Conservation (phyloP, 2,329 filamentous ascomycete species). For the Fusarium albidum region DNA sequence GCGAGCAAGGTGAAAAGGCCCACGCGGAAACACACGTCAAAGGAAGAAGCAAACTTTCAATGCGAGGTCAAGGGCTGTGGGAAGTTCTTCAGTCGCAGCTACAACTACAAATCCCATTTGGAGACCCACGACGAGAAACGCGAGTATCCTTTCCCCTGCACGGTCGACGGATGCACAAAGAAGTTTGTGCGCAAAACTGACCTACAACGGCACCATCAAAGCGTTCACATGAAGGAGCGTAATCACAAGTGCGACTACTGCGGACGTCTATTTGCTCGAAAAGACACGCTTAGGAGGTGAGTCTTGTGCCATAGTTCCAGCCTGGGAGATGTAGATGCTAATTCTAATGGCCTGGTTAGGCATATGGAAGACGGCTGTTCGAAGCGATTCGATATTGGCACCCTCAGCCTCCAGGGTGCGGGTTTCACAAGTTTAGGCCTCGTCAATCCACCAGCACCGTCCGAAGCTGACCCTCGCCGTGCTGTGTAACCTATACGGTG, state of each 20-base stretch:
- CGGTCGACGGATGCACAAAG: constrained; percentile 70
- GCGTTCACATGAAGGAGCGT: constrained; percentile 77
- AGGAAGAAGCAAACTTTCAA: constrained; percentile 74
- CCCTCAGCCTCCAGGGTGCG: constrained; percentile 54
- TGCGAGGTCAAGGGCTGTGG: constrained; percentile 76
- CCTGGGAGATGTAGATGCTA: neutral
- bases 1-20: constrained; percentile 43
- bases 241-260: constrained; percentile 77
- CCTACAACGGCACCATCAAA: constrained; percentile 68
- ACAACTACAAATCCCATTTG: constrained; percentile 88
- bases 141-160: constrained; percentile 75
- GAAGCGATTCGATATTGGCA: constrained; percentile 68
- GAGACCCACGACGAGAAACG: constrained; percentile 81
- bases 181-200: constrained; percentile 87
- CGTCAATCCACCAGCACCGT: constrained; percentile 27
- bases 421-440: constrained; percentile 31
- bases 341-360: constrained; percentile 51
- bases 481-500: constrained; percentile 16
- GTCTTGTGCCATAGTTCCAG: constrained; percentile 26
- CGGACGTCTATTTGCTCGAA: constrained; percentile 75
- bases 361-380: constrained; percentile 82
- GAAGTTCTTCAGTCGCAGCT: constrained; percentile 81
- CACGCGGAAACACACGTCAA: constrained; percentile 65
- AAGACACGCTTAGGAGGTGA: constrained; percentile 84
- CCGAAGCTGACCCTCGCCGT: constrained; percentile 29